A percentile compares a stretch with the other conserved stretches of the same genome.
These are phyloP conservation scores for Alternaria brassicicola DNA, from an alignment of 2,329 filamentous ascomycete species.

Conservation along the genomic window DNA sequence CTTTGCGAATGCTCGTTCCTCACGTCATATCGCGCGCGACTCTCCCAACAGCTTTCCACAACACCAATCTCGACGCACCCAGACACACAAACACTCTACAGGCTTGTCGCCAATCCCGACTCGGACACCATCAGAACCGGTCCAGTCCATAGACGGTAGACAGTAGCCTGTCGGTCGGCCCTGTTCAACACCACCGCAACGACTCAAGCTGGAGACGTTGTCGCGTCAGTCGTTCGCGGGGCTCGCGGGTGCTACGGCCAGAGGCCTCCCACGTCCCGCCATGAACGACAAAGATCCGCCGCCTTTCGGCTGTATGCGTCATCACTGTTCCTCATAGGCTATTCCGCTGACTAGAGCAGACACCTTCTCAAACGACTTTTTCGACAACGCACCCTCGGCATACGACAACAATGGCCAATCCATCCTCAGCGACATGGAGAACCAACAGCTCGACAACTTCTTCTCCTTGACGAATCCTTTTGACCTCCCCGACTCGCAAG, in stretches of 20 bases:
- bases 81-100: neutral
- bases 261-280: slow-evolving; percentile 31
- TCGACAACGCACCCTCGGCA: slow-evolving; percentile 18
- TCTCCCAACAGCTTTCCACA: slow-evolving; percentile 20
- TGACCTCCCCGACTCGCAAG: slow-evolving; percentile 22
- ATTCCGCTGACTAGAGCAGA: slow-evolving; percentile 27
- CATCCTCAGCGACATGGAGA: slow-evolving; percentile 42
- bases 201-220: slow-evolving; percentile 33
- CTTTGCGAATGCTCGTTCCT: slow-evolving; percentile 10
- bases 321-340: neutral
- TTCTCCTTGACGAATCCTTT: slow-evolving; percentile 42
- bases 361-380: slow-evolving; percentile 37
- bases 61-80: neutral
- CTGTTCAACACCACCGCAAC: neutral
- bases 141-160: slow-evolving; percentile 1
- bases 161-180: neutral
- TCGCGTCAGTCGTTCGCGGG: slow-evolving; percentile 30
- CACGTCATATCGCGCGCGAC: slow-evolving; percentile 22
- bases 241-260: slow-evolving; percentile 34
- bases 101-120: neutral
- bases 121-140: neutral
- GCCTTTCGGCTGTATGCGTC: slow-evolving; percentile 44
- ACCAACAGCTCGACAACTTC: slow-evolving; percentile 40
- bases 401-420: slow-evolving; percentile 32
- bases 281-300: slow-evolving; percentile 44